phyloP scores from a whole-genome alignment of 2,329 filamentous ascomycete species.

The Phialemonium atrogriseum region DNA sequence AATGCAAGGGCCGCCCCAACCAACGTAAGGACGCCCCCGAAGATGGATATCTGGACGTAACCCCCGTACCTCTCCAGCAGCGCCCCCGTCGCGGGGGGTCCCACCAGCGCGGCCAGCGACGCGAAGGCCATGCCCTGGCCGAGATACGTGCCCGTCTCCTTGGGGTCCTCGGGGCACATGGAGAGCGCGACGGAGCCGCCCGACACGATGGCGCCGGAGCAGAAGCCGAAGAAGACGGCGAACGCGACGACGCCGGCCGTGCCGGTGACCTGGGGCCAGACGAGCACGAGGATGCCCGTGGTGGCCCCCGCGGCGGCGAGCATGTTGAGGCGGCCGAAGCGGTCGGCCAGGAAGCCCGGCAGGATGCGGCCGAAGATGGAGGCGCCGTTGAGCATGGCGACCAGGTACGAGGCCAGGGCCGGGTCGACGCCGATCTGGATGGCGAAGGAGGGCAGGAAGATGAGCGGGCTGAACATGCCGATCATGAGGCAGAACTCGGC shows the following conservation, averaged over 20 bases:
- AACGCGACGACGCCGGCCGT: constrained; percentile 13
- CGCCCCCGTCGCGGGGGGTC: constrained; percentile 36
- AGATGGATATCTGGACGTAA: constrained; percentile 28
- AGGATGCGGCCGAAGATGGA: constrained; percentile 43
- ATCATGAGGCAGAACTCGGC: constrained; percentile 20
- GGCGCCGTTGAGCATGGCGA: constrained; percentile 54
- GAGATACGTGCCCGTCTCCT: constrained; percentile 41
- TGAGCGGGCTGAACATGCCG: constrained; percentile 40
- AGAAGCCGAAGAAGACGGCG: constrained; percentile 12
- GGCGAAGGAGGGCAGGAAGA: constrained; percentile 48
- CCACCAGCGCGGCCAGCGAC: constrained; percentile 30
- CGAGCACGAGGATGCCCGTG: constrained; percentile 18
- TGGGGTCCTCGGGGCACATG: constrained; percentile 30
- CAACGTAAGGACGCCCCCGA: constrained; percentile 19
- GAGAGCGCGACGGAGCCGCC: constrained; percentile 28
- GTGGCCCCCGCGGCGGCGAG: constrained; percentile 8
- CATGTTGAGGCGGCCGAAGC: constrained; percentile 40
- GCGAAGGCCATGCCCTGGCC: constrained; percentile 31
- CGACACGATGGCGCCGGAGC: constrained; percentile 23
- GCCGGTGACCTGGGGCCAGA: constrained; percentile 14
- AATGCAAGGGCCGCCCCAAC: background rate
- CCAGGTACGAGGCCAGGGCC: constrained; percentile 50
- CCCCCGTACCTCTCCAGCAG: constrained; percentile 29
- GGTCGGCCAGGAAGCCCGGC: constrained; percentile 43
- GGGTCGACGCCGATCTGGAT: constrained; percentile 31